Percentiles rank a stretch among this genome's conserved stretches.
These are phyloP conservation scores for Ceratonia siliqua DNA, from an alignment of 306 rosid species.

Conservation along the genomic window DNA sequence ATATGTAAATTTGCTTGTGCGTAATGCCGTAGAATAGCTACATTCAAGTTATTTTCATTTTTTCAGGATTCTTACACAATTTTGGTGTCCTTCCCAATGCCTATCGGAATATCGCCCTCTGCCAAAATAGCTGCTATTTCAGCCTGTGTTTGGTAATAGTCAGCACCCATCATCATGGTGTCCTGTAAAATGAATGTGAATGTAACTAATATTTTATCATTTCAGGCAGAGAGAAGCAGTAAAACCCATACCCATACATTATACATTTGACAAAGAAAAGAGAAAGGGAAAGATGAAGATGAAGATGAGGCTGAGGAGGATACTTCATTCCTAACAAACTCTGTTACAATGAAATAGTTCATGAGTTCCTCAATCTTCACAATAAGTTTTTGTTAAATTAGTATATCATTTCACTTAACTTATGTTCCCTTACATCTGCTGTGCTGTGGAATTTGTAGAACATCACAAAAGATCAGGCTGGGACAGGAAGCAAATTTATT, in stretches of 20 bases:
- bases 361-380: neutral
- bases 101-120: conserved; percentile 80
- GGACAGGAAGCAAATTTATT: no score
- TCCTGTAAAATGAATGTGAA: conserved; percentile 47
- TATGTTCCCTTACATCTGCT: neutral
- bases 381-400: no score
- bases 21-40: conserved; percentile 9
- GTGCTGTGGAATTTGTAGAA: neutral
- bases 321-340: neutral
- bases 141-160: conserved; percentile 86
- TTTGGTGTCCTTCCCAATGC: conserved; percentile 79
- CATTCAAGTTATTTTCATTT: conserved; percentile 13
- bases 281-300: neutral
- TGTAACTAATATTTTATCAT: conserved; percentile 24
- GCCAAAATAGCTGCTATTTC: conserved; percentile 84
- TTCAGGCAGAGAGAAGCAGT: conserved; percentile 21
- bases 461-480: no score
- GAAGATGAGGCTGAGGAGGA: neutral
- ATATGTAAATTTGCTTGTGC: neutral
- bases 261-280: neutral
- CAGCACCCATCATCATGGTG: conserved; percentile 96
- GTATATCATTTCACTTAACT: neutral
- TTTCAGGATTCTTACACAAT: conserved; percentile 59
- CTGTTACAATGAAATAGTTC: neutral
- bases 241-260: neutral